These are phyloP conservation scores for Aspergillus thermomutatus DNA, from an alignment of 2,329 filamentous ascomycete genomes.

Conservation along the genomic window DNA sequence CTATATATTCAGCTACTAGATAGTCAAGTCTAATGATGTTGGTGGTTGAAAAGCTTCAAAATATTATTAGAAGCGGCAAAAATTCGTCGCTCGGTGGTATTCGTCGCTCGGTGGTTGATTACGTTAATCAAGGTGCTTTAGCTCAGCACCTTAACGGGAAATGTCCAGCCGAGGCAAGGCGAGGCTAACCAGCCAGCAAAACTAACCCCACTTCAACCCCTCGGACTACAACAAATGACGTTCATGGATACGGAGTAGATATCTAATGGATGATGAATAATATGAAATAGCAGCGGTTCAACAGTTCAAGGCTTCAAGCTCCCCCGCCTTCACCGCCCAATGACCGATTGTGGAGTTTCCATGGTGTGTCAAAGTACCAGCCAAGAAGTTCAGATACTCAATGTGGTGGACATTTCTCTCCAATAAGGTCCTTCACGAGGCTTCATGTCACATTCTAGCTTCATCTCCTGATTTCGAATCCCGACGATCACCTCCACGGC, in stretches of 20 bases:
- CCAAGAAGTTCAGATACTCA: not conserved
- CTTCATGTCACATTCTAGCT: not conserved
- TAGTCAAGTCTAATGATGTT: too few relatives aligned
- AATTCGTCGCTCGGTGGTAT: too few relatives aligned
- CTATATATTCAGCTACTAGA: too few relatives aligned
- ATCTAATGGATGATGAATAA: not conserved
- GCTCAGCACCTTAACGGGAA: not conserved
- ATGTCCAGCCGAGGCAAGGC: not conserved
- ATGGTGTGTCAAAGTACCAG: not conserved
- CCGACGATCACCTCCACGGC: not conserved
- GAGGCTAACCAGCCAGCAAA: not conserved
- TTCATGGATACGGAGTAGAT: not conserved
- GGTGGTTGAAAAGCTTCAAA: too few relatives aligned
- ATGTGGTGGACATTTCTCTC: not conserved
- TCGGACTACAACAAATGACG: not conserved
- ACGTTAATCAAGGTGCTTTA: not conserved
- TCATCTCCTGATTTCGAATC: not conserved
- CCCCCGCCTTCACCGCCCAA: not conserved
- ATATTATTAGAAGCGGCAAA: too few relatives aligned
- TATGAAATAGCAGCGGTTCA: not conserved
- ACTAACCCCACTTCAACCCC: not conserved
- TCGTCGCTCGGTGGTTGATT: too few relatives aligned
- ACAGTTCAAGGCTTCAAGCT: not conserved
- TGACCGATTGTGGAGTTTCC: not conserved
- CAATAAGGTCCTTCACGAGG: not conserved